phyloP scores from a whole-genome alignment of 305 asterid species.

The Solanum hybrid region DNA sequence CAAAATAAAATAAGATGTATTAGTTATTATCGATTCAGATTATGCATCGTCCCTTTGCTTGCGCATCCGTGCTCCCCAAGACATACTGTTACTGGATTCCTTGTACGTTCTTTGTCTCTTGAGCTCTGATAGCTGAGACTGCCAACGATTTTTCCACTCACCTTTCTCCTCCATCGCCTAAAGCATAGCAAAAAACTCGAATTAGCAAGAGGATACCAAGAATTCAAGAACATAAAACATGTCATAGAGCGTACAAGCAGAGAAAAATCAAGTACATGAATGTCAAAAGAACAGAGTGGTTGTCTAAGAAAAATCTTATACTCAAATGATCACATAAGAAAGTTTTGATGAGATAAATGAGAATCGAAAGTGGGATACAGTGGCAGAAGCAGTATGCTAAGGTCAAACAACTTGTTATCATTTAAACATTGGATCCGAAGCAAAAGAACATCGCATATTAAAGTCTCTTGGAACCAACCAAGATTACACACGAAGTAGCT shows the following conservation, averaged over 20 bases:
- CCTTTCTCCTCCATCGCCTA: conserved; percentile 43
- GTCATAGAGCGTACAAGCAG: background rate
- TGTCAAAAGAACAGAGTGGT: background rate
- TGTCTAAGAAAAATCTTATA: background rate
- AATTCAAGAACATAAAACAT: background rate
- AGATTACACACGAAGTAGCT: background rate
- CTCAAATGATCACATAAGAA: background rate
- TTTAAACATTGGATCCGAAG: background rate
- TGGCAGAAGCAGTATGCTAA: background rate
- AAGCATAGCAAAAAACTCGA: background rate
- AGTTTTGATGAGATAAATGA: background rate
- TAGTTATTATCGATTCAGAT: background rate
- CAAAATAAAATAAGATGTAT: background rate
- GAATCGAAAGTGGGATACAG: background rate
- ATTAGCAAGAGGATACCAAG: background rate
- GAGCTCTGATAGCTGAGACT: conserved; percentile 51
- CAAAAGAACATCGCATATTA: background rate
- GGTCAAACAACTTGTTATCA: background rate
- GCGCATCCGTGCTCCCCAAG: conserved; percentile 73
- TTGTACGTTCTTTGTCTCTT: conserved; percentile 41
- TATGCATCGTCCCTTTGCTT: conserved; percentile 33
- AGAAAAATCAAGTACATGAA: background rate
- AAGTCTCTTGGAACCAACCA: background rate
- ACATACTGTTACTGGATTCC: conserved; percentile 26
- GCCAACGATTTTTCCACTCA: conserved; percentile 63